phyloP scores from a whole-genome alignment of 169 alveolate species.

The Eimeria tenella region DNA sequence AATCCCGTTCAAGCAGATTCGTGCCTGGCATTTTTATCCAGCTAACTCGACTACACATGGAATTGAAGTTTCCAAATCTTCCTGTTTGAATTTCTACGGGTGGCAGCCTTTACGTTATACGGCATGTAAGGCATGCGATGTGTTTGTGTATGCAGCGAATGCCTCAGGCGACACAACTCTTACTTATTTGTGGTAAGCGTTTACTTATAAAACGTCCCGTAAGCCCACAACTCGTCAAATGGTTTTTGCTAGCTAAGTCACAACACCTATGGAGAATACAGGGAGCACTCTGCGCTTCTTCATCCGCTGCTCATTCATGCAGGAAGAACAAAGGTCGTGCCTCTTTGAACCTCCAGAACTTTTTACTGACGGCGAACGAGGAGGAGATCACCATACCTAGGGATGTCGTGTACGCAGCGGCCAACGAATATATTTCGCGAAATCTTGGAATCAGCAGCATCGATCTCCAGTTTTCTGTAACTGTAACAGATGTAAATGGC shows the following conservation, averaged over 20 bases:
- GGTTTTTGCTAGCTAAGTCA: no score
- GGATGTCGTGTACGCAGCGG: constrained; percentile 43
- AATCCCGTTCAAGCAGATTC: not conserved
- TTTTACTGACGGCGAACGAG: not conserved
- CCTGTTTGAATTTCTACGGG: not conserved
- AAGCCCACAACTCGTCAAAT: no score
- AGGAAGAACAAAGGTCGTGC: constrained; percentile 32
- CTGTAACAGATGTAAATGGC: constrained; percentile 13
- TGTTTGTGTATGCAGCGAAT: constrained; percentile 1
- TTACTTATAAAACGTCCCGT: no score
- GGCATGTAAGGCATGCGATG: not conserved
- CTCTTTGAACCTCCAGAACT: constrained; percentile 29
- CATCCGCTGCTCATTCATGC: not conserved
- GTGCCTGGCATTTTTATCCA: no score
- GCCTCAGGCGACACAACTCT: constrained; percentile 21
- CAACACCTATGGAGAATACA: no score
- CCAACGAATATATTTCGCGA: constrained; percentile 18
- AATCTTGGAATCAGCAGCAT: not conserved
- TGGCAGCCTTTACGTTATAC: no score
- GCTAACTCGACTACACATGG: no score
- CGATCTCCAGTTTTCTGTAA: not conserved
- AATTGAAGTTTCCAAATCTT: not conserved
- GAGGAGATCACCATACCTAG: constrained; percentile 20
- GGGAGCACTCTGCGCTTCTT: not conserved
- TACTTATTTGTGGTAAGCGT: constrained; percentile 39